These are phyloP conservation scores for Daldinia childiae DNA, from an alignment of 495 filamentous ascomycete genomes.

Conservation along the genomic window DNA sequence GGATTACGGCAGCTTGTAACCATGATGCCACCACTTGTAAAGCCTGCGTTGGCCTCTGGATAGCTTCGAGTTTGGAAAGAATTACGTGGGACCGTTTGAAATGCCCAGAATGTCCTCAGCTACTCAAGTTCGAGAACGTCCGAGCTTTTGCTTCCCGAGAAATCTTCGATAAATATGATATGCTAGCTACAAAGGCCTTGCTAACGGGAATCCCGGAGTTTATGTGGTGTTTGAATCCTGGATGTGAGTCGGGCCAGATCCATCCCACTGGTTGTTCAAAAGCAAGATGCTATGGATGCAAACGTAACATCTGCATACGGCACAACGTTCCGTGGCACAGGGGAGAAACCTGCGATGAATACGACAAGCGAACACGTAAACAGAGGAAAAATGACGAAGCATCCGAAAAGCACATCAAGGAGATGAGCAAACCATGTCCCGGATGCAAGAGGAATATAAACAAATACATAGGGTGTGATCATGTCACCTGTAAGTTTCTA, in stretches of 20 bases:
- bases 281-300: constrained; percentile 54
- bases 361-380: constrained; percentile 48
- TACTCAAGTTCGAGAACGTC: constrained; percentile 49
- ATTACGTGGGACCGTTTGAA: constrained; percentile 48
- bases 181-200: constrained; percentile 42
- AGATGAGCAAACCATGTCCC: constrained; percentile 56
- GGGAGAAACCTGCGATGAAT: constrained; percentile 59
- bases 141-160: constrained; percentile 43
- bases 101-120: constrained; percentile 54
- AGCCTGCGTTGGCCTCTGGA: constrained; percentile 50
- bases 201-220: constrained; percentile 52
- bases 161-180: constrained; percentile 50
- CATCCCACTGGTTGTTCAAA: constrained; percentile 46
- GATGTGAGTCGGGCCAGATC: constrained; percentile 58
- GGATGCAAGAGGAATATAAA: constrained; percentile 54
- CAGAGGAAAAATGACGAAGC: constrained; percentile 49
- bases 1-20: constrained; percentile 47
- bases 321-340: constrained; percentile 60
- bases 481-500: constrained; percentile 55
- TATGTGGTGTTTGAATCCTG: constrained; percentile 52
- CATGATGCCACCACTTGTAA: constrained; percentile 50
- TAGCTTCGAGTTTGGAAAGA: constrained; percentile 46
- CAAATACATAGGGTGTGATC: constrained; percentile 59
- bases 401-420: constrained; percentile 51
- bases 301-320: constrained; percentile 49